Conservation (phyloP, 495 filamentous ascomycete genomes). For the Penicillium bialowiezense region DNA sequence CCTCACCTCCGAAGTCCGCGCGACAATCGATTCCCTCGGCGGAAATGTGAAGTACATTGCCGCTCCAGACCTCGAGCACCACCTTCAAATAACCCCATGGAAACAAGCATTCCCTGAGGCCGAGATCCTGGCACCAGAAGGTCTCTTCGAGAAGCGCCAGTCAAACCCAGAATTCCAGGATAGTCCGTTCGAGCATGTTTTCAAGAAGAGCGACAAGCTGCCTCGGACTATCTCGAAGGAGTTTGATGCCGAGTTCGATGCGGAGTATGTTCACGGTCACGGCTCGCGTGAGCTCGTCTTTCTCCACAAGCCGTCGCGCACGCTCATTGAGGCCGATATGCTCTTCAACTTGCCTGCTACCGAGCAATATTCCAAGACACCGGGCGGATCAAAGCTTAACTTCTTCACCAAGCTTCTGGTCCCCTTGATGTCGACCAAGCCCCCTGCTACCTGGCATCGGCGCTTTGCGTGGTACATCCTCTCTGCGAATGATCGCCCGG, state of each 20-base stretch:
- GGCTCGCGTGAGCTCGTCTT: constrained; percentile 85
- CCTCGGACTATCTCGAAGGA: constrained; percentile 61
- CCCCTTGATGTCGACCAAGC: constrained; percentile 54
- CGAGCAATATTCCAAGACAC: constrained; percentile 77
- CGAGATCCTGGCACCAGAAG: constrained; percentile 78
- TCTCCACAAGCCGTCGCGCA: constrained; percentile 72
- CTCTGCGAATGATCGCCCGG: constrained; percentile 58
- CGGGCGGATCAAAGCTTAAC: constrained; percentile 51
- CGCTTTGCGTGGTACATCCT: constrained; percentile 78
- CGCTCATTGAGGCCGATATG: constrained; percentile 88
- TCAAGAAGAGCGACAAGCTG: constrained; percentile 53
- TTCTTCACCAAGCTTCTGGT: constrained; percentile 62
- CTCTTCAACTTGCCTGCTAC: constrained; percentile 86
- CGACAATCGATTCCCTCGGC: constrained; percentile 64
- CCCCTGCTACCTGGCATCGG: constrained; percentile 68
- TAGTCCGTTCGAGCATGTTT: constrained; percentile 67
- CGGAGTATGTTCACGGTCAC: constrained; percentile 79
- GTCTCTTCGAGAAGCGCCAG: constrained; percentile 79
- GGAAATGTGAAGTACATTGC: constrained; percentile 77
- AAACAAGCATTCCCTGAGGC: constrained; percentile 72
- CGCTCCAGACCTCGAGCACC: constrained; percentile 86
- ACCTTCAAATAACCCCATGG: constrained; percentile 87
- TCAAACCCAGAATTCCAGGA: constrained; percentile 61
- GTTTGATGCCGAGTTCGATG: constrained; percentile 83
- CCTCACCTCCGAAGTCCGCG: constrained; percentile 72